Evolutionary conservation across 495 filamentous ascomycete species (phyloP).

Genomic region (Daldinia childiae): DNA sequence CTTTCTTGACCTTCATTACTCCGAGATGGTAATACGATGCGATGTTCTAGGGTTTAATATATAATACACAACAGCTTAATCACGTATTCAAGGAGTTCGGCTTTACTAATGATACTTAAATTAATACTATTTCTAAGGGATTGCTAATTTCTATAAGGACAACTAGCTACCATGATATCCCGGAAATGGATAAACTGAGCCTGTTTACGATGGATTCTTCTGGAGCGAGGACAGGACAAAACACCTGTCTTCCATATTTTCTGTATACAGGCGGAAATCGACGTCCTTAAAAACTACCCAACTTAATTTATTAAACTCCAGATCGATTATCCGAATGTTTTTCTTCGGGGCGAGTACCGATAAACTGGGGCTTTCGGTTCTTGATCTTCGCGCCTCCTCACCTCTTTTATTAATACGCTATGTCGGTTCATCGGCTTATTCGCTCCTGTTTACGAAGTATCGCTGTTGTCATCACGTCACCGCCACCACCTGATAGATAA

Average conservation of each 20-base stretch:
- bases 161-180: not conserved
- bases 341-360: not conserved
- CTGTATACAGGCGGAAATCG: not conserved
- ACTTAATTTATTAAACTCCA: not conserved
- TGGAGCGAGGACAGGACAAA: not conserved
- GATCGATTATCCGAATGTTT: not conserved
- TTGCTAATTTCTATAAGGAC: not conserved
- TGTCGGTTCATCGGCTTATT: constrained; percentile 8
- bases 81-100: not conserved
- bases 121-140: not conserved
- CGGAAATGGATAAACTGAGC: not conserved
- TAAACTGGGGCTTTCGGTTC: constrained; percentile 2
- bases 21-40: not conserved
- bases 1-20: not conserved
- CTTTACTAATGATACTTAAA: not conserved
- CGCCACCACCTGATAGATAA: constrained; percentile 14
- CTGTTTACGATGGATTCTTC: not conserved
- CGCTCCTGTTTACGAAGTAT: constrained; percentile 1
- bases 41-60: not conserved
- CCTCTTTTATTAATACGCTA: not conserved
- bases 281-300: not conserved
- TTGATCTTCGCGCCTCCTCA: constrained; percentile 6
- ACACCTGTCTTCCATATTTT: not conserved
- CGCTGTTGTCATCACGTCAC: constrained; percentile 24
- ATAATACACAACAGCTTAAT: not conserved